phyloP scores from a whole-genome alignment of 306 rosid species.

The Argentina anserina region DNA sequence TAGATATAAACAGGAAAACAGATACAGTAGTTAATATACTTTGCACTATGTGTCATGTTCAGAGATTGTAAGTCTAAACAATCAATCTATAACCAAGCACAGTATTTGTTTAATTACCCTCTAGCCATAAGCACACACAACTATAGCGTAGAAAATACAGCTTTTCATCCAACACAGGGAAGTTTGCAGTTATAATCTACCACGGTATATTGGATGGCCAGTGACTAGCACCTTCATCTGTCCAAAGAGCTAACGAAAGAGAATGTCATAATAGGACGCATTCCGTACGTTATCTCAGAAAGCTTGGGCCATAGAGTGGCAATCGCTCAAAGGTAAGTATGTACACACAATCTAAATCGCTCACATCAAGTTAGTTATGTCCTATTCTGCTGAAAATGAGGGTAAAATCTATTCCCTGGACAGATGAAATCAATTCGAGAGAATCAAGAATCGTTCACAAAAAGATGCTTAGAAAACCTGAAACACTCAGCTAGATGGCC shows the following conservation, averaged over 20 bases:
- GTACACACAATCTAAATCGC: constrained; percentile 8
- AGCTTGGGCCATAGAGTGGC: constrained; percentile 8
- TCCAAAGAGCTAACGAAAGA: neutral
- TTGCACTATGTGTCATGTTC: neutral
- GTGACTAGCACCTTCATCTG: too few species aligned
- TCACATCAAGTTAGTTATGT: constrained; percentile 19
- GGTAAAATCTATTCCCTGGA: constrained; percentile 13
- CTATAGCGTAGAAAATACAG: neutral
- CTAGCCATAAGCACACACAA: constrained; percentile 2
- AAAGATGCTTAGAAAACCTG: constrained; percentile 53
- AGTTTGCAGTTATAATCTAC: neutral
- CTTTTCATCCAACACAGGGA: neutral
- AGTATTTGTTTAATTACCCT: neutral
- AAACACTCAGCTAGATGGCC: constrained; percentile 57
- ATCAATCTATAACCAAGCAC: neutral
- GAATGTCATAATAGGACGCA: neutral
- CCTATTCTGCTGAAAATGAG: constrained; percentile 21
- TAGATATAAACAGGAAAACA: neutral
- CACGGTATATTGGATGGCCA: neutral
- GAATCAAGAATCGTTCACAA: constrained; percentile 24
- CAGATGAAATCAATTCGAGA: constrained; percentile 32
- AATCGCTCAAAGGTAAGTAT: constrained; percentile 17
- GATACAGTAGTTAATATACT: neutral
- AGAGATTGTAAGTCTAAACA: neutral
- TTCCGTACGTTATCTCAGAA: constrained; percentile 14